Evolutionary conservation across 2,329 filamentous ascomycete genomes (phyloP), one percentile per base, ranked within the genome.

Genomic region (Epichloe gansuensis): DNA sequence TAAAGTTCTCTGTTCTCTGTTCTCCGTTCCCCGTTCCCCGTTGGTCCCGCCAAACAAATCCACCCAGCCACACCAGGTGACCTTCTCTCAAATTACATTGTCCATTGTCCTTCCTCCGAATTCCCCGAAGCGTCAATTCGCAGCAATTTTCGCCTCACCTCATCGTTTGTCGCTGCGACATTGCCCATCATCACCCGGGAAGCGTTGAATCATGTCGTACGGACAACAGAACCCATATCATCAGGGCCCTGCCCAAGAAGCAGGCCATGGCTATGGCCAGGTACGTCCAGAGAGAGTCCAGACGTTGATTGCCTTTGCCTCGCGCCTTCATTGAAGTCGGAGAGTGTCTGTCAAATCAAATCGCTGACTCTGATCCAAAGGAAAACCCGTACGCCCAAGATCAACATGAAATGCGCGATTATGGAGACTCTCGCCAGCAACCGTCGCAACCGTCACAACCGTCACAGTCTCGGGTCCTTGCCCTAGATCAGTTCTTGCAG

Each of bases 401-500:
- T 51, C 71, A 73, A 62, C 77, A 78, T 61, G 80, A 80, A 67
- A 64, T 83, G 69, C 75, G 78, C 58, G 70, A 74, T 56, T 78
- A 79, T 61, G 68, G 50, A 37, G 37, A 37, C 21, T 51, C 56
- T 54, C 57, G 56, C 53, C 59, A 58, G 53, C 69, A 57, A 60
- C 60, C 46, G n/a, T 59, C 57, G 53, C 69, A 57, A 59, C 63
- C 55, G 59, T 60, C 46, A 13, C 52, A 54, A 39, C 28, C 39
- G 17, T 28, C 54, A 56, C 54, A 46, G 46, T 21, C 55, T 47
- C 54, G 52, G 60, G 13, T 60, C 58, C 52, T 72, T 88, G 61
- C 76, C 76, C 51, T 81, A 83, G 64, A 78, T 57, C 84, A 86
- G 58, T 89, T 86, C 70, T 76, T 89, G 57, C 67, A 73, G 60